Evolutionary conservation across 169 alveolate species (phyloP), one percentile per base, ranked within the genome.

Genomic region (Eimeria brunetti): DNA sequence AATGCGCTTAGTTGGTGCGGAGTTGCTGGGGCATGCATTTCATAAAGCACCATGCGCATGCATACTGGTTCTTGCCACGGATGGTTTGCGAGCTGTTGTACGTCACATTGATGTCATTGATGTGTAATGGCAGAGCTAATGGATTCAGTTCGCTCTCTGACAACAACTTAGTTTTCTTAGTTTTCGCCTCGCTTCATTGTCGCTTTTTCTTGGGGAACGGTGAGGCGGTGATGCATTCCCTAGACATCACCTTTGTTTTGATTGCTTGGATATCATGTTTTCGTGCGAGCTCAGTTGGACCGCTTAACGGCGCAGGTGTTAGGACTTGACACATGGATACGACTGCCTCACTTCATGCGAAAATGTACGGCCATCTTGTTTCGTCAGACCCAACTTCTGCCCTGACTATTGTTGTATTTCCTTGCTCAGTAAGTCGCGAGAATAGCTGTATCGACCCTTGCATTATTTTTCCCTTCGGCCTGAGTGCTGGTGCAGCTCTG

Each of bases 231-330:
- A 33, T 67, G 24, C 24, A 67, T 6, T 67, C 6, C 9, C 2
- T 20, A 4, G 53, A 22, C 33, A 73, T n/a, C 41, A 73, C 38
- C 33, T 0, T 18, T 4, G n/a, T 1, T 12, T 38, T 38, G 30
- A 36, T 73, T 20, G 53, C 16, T 73, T n/a, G 67, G 67, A 44
- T 46, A 2, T 5, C 46, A 46, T 18, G 69, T 11, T 30, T 36
- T 20, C 16, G 46, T 86, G 60, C 33, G 92, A 9, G 58, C 62
- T 86, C 81, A 86, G 92, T 44, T 86, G 83, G 92, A 86, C 53
- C 92, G 92, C 81, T 86, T 86, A 41, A 86, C 92, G 67, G 92
- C 92, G n/a, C 92, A 86, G 81, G 92, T 86, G 49, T 5, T 86
- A 11, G 92, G 81, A 33, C 92, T 86, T 24, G 92, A 86, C 83